Evolutionary conservation across 495 filamentous ascomycete genomes (phyloP).

Genomic region (Staphylotrichum longicolle): DNA sequence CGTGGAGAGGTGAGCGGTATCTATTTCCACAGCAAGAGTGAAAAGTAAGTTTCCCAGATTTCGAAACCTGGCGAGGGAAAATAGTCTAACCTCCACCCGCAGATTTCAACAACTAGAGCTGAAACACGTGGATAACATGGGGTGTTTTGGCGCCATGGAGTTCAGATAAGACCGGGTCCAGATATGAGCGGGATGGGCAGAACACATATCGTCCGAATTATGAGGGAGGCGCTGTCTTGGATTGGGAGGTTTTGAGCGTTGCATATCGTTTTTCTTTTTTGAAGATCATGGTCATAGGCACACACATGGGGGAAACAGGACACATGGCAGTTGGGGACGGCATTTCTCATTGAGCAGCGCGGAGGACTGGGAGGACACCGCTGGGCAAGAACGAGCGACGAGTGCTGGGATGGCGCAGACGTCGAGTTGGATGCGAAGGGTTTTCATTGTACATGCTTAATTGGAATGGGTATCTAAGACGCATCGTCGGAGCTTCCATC

Average conservation of each 20-base stretch:
- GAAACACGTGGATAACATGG: conserved; percentile 77
- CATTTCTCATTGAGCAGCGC: no score
- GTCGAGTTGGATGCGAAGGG: conserved; percentile 6
- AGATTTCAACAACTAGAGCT: conserved; percentile 94
- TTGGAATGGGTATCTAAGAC: conserved; percentile 28
- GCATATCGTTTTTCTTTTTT: conserved; percentile 8
- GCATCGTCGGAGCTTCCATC: conserved; percentile 12
- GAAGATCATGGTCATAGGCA: conserved; percentile 1
- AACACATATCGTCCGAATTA: background rate
- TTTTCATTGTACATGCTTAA: conserved; percentile 30
- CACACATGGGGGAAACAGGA: background rate
- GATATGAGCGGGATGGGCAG: background rate
- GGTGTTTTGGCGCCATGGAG: conserved; percentile 86
- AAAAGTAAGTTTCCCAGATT: conserved; percentile 63
- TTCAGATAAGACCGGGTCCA: conserved; percentile 66
- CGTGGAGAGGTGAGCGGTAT: conserved; percentile 83
- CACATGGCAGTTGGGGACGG: background rate
- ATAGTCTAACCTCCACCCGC: conserved; percentile 4
- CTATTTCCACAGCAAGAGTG: conserved; percentile 97
- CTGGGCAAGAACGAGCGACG: no score
- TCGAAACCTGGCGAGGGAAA: no score
- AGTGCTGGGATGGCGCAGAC: background rate
- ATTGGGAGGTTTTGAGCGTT: conserved; percentile 18
- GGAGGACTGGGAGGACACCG: no score
- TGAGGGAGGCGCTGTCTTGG: background rate